Percentiles rank a stretch among this genome's conserved stretches.
phyloP scores from a whole-genome alignment of 306 rosid genomes.

The Lotus japonicus region DNA sequence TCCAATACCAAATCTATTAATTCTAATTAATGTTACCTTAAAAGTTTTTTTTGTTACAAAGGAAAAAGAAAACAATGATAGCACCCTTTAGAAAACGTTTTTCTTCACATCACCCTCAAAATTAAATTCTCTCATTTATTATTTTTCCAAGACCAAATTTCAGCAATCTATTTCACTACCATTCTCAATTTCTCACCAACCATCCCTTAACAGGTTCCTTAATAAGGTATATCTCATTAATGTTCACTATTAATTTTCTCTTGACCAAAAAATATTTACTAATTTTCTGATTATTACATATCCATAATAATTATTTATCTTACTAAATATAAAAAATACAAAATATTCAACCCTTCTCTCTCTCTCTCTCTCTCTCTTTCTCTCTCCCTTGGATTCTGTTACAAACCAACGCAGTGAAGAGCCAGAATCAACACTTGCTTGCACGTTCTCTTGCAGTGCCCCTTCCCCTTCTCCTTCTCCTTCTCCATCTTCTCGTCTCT shows the following conservation, averaged over 20 bases:
- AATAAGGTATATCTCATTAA: background rate
- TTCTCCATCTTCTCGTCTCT: background rate
- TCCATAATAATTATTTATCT: background rate
- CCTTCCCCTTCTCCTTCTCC: background rate
- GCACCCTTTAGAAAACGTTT: too few relatives aligned
- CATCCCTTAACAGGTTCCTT: background rate
- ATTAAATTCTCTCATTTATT: too few relatives aligned
- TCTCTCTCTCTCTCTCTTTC: conserved; percentile 14
- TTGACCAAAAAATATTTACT: too few relatives aligned
- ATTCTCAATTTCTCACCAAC: background rate
- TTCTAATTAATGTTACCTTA: too few relatives aligned
- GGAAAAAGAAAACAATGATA: too few relatives aligned
- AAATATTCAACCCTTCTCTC: conserved; percentile 2
- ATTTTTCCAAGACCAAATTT: background rate
- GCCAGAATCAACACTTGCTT: conserved; percentile 43
- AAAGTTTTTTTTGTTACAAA: too few relatives aligned
- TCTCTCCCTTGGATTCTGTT: conserved; percentile 28
- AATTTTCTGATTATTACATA: background rate
- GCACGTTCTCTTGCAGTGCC: conserved; percentile 32
- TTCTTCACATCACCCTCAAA: too few relatives aligned
- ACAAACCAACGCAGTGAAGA: conserved; percentile 33
- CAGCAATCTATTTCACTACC: background rate
- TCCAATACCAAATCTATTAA: too few relatives aligned
- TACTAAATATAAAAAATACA: background rate
- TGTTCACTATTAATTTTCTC: background rate